Evolutionary conservation across 495 filamentous ascomycete genomes (phyloP).

Genomic region (Mycothermus thermophilus): DNA sequence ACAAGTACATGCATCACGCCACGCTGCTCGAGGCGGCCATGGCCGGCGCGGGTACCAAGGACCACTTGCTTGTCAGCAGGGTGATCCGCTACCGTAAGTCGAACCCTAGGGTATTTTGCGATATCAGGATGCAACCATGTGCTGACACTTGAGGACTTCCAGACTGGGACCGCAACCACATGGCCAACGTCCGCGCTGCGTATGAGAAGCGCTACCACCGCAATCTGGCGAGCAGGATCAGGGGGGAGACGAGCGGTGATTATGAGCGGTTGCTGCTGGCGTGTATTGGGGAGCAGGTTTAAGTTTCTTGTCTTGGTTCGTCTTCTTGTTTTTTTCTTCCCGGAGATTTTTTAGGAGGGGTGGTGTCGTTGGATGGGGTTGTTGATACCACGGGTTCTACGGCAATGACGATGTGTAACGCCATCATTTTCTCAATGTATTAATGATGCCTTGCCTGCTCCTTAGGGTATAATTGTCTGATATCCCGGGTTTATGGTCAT

Average conservation of each 20-base stretch:
- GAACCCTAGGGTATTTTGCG: too few relatives aligned
- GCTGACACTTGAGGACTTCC: background rate
- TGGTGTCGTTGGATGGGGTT: too few relatives aligned
- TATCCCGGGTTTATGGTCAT: too few relatives aligned
- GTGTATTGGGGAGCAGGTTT: constrained; percentile 28
- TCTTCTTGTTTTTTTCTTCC: background rate
- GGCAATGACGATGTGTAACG: too few relatives aligned
- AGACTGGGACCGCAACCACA: constrained; percentile 60
- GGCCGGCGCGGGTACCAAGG: constrained; percentile 77
- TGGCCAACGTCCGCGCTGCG: constrained; percentile 58
- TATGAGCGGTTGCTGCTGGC: constrained; percentile 58
- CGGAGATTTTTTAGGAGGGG: too few relatives aligned
- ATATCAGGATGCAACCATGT: too few relatives aligned
- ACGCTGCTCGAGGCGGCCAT: constrained; percentile 68
- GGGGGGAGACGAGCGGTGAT: constrained; percentile 76
- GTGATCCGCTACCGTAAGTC: constrained; percentile 45
- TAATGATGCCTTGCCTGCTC: too few relatives aligned
- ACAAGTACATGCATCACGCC: constrained; percentile 74
- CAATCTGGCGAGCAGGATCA: constrained; percentile 50
- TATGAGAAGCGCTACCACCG: constrained; percentile 51
- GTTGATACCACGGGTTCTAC: too few relatives aligned
- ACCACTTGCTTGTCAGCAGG: constrained; percentile 58
- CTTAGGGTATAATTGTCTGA: too few relatives aligned
- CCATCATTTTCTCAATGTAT: too few relatives aligned
- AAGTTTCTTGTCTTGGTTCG: background rate